Evolutionary conservation across 2,329 filamentous ascomycete species (phyloP).

Genomic region (Fusarium anthophilum): DNA sequence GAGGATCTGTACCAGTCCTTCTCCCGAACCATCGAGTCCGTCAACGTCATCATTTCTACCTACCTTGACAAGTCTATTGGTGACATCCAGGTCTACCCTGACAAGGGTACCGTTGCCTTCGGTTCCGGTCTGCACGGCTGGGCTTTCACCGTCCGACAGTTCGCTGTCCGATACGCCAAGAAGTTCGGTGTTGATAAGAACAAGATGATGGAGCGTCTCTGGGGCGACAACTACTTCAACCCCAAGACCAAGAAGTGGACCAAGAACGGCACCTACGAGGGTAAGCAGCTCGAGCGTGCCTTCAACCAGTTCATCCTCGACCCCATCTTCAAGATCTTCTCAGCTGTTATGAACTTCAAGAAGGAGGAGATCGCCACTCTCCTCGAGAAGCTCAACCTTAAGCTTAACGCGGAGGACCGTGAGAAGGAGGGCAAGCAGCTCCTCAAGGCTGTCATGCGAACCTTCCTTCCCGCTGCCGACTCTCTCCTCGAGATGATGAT

Average conservation of each 20-base stretch:
- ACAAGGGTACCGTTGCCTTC: constrained; percentile 98
- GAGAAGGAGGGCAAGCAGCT: constrained; percentile 97
- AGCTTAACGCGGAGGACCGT: constrained; percentile 86
- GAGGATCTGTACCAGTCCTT: constrained; percentile 99
- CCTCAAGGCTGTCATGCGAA: constrained; percentile 97
- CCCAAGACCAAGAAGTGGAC: constrained; percentile 99
- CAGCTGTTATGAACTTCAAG: constrained; percentile 97
- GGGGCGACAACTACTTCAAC: constrained; percentile 99
- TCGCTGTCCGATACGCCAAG: constrained; percentile 96
- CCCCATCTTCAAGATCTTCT: constrained; percentile 99
- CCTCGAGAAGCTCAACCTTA: constrained; percentile 93
- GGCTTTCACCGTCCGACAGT: constrained; percentile 99
- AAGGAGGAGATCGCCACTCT: constrained; percentile 87
- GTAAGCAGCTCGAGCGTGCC: constrained; percentile 92
- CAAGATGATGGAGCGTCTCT: constrained; percentile 99
- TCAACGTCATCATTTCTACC: constrained; percentile 99
- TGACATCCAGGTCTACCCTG: constrained; percentile 98
- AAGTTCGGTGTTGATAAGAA: constrained; percentile 99
- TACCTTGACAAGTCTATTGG: constrained; percentile 97
- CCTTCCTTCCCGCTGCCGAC: constrained; percentile 98
- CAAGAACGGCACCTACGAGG: constrained; percentile 83
- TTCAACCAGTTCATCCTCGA: constrained; percentile 99
- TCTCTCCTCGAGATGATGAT: constrained; percentile 99
- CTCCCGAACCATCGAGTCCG: constrained; percentile 98
- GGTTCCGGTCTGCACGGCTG: constrained; percentile 99